Conservation (phyloP, 768 basidiomycete genomes). For the Coprinopsis sp. region DNA sequence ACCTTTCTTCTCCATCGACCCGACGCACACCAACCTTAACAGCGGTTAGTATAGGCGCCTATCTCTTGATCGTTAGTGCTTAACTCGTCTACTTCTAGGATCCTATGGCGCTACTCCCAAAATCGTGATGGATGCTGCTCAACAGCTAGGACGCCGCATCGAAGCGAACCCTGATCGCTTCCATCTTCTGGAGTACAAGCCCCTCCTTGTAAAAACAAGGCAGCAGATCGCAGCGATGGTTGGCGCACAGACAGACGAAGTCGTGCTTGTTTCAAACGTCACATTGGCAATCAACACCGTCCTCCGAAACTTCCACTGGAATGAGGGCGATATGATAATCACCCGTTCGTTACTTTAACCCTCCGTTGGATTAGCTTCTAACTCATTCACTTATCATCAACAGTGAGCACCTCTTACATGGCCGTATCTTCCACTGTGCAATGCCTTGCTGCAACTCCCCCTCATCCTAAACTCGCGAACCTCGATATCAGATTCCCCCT, state of each 20-base stretch:
- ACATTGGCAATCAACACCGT: conserved; percentile 65
- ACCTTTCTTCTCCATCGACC: conserved; percentile 51
- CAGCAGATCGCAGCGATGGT: conserved; percentile 48
- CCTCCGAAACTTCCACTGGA: conserved; percentile 63
- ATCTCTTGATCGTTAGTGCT: background rate
- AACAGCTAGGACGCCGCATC: conserved; percentile 35
- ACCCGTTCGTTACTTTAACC: conserved; percentile 38
- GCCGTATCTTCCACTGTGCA: conserved; percentile 51
- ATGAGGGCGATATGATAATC: conserved; percentile 61
- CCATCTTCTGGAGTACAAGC: conserved; percentile 32
- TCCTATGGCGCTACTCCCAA: conserved; percentile 55
- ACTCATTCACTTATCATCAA: background rate
- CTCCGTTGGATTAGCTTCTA: background rate
- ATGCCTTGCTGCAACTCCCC: conserved; percentile 49
- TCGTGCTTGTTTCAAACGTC: conserved; percentile 58
- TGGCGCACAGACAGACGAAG: conserved; percentile 48
- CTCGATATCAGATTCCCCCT: conserved; percentile 54
- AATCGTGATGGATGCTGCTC: conserved; percentile 43
- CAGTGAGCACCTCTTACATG: conserved; percentile 44
- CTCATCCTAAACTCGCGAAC: conserved; percentile 46
- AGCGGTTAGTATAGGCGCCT: conserved; percentile 38
- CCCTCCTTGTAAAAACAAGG: conserved; percentile 36
- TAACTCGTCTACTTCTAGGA: conserved; percentile 30
- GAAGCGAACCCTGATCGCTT: conserved; percentile 58
- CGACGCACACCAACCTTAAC: conserved; percentile 61